These are phyloP conservation scores for Arachis monticola DNA, from an alignment of 331 rosid genomes.

Conservation along the genomic window DNA sequence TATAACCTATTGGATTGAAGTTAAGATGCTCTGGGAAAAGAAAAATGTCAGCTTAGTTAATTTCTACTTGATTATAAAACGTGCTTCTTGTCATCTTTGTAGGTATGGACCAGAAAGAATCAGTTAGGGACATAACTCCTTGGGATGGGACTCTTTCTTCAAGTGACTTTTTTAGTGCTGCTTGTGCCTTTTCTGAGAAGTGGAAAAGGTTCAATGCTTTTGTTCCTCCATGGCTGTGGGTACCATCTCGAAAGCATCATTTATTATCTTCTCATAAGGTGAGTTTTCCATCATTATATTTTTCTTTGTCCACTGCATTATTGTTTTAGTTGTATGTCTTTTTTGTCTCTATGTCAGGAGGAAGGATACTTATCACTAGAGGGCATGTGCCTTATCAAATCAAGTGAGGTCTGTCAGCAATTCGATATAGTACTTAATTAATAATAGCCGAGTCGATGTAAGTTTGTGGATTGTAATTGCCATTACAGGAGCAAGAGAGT, in stretches of 20 bases:
- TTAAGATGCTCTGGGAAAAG: not conserved
- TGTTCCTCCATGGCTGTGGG: slow-evolving; percentile 72
- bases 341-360: slow-evolving; percentile 38
- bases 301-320: not conserved
- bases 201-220: slow-evolving; percentile 57
- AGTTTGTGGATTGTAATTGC: slow-evolving; percentile 22
- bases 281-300: slow-evolving; percentile 11
- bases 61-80: slow-evolving; percentile 5
- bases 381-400: slow-evolving; percentile 48
- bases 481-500: slow-evolving; percentile 45
- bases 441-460: slow-evolving; percentile 16
- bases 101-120: slow-evolving; percentile 43
- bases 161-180: slow-evolving; percentile 55
- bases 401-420: slow-evolving; percentile 45
- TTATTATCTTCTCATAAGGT: slow-evolving; percentile 45
- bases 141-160: slow-evolving; percentile 65
- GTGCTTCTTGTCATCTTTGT: not conserved
- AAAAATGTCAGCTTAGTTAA: not conserved
- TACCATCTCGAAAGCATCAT: slow-evolving; percentile 41
- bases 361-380: slow-evolving; percentile 77
- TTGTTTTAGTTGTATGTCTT: slow-evolving; percentile 6
- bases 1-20: too few relatives aligned
- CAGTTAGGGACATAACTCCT: slow-evolving; percentile 21
- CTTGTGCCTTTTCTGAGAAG: slow-evolving; percentile 50
- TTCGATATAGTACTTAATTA: slow-evolving; percentile 15